phyloP scores from a whole-genome alignment of 2,329 filamentous ascomycete genomes.

The Stachybotrys chartarum region DNA sequence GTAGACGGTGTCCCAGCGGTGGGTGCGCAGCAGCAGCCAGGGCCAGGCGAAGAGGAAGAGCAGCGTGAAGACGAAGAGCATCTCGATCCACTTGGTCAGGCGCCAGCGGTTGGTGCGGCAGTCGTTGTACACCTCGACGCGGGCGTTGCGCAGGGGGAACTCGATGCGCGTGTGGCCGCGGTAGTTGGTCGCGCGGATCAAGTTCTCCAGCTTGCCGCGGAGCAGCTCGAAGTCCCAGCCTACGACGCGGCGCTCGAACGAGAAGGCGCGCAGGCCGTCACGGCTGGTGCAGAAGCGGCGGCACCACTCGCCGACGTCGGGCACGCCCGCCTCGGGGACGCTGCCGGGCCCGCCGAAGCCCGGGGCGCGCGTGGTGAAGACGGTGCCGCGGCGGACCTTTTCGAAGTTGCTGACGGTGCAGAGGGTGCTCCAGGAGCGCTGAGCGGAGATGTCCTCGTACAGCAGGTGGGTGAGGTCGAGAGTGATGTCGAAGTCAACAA shows the following conservation, averaged over 20 bases:
- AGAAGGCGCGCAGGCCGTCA: slow-evolving; percentile 50
- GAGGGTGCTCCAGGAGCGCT: slow-evolving; percentile 34
- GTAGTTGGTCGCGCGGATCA: slow-evolving; percentile 61
- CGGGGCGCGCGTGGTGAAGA: slow-evolving; percentile 44
- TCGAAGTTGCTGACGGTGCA: slow-evolving; percentile 49
- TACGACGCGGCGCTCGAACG: slow-evolving; percentile 41
- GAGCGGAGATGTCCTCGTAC: slow-evolving; percentile 34
- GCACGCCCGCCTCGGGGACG: slow-evolving; percentile 16
- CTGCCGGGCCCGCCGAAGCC: slow-evolving; percentile 25
- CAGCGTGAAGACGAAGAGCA: slow-evolving; percentile 60
- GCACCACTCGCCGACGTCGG: slow-evolving; percentile 53
- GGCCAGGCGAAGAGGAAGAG: slow-evolving; percentile 68
- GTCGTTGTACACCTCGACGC: slow-evolving; percentile 57
- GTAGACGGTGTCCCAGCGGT: slow-evolving; percentile 56
- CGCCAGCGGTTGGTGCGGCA: slow-evolving; percentile 59
- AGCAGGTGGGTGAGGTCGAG: slow-evolving; percentile 54
- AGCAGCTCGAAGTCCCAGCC: slow-evolving; percentile 55
- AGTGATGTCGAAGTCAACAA: slow-evolving; percentile 53
- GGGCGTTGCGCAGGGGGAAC: slow-evolving; percentile 51
- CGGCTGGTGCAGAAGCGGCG: slow-evolving; percentile 56
- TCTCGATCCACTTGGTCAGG: slow-evolving; percentile 53
- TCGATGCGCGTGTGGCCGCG: slow-evolving; percentile 50
- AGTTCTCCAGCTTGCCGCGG: slow-evolving; percentile 40
- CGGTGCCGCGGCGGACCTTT: slow-evolving; percentile 57
- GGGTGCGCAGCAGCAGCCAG: slow-evolving; percentile 58